Evolutionary conservation across 768 basidiomycete genomes (phyloP).

Genomic region (Tylopilus vinaceipallidus): DNA sequence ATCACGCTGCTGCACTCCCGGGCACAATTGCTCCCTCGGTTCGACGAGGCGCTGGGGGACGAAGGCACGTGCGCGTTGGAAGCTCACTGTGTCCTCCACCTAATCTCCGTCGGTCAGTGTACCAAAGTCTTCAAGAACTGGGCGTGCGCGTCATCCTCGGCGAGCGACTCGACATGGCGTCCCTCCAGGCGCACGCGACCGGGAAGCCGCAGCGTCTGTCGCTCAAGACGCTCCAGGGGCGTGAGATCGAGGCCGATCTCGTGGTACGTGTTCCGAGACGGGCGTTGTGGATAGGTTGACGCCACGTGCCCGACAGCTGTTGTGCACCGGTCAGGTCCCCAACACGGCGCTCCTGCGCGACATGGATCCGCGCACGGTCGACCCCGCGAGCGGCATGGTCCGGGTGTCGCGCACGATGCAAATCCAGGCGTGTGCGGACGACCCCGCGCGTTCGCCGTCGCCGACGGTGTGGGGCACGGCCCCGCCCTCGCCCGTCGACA

Average conservation of each 20-base stretch:
- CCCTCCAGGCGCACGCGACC: too few relatives aligned
- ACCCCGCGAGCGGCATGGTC: conserved; percentile 38
- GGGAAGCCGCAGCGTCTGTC: too few relatives aligned
- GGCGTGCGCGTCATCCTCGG: conserved; percentile 51
- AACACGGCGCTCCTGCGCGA: conserved; percentile 48
- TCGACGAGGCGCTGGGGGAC: conserved; percentile 49
- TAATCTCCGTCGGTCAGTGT: background rate
- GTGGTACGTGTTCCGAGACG: conserved; percentile 36
- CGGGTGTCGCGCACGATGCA: conserved; percentile 54
- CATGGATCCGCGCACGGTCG: conserved; percentile 42
- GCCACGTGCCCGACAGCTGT: conserved; percentile 43
- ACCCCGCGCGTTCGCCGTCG: too few relatives aligned
- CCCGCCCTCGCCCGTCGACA: conserved; percentile 9
- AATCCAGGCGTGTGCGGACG: conserved; percentile 33
- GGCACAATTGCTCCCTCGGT: conserved; percentile 49
- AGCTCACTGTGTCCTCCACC: background rate
- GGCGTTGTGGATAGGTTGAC: background rate
- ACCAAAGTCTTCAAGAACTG: conserved; percentile 39
- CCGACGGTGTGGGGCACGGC: conserved; percentile 5
- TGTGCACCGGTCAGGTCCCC: conserved; percentile 61
- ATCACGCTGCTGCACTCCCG: conserved; percentile 65
- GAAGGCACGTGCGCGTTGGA: conserved; percentile 39
- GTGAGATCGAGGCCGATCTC: conserved; percentile 51
- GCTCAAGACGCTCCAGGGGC: conserved; percentile 48
- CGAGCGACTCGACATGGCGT: conserved; percentile 49